A percentile compares a stretch with the other conserved stretches of the same genome.
Conservation (phyloP, 106 monocot species). For the Allium sativum region DNA sequence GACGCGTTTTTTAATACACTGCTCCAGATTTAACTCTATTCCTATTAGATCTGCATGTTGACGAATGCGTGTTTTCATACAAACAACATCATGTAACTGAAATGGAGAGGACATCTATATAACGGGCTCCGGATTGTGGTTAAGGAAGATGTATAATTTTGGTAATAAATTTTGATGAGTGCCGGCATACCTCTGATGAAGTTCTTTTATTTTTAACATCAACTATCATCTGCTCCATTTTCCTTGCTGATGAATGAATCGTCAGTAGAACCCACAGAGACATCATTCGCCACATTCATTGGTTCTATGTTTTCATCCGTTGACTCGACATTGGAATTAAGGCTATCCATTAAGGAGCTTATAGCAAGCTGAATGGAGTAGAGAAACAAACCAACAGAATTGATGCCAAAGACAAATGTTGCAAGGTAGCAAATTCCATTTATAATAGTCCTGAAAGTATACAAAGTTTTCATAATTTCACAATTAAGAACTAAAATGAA, state of each 20-base stretch:
- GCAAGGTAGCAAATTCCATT: conserved; percentile 93
- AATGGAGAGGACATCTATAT: no score
- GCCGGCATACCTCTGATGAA: no score
- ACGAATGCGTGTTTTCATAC: no score
- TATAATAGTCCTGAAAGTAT: conserved; percentile 67
- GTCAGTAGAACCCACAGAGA: conserved; percentile 10
- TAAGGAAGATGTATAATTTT: no score
- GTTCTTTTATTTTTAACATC: background rate
- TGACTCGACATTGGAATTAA: conserved; percentile 12
- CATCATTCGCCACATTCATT: conserved; percentile 10
- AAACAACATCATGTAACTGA: no score
- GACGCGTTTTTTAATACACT: no score
- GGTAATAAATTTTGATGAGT: no score
- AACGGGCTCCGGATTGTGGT: no score
- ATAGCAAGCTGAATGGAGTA: conserved; percentile 73
- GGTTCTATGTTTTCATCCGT: conserved; percentile 9
- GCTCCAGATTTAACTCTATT: no score
- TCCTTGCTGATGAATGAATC: conserved; percentile 21
- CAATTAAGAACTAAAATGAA: no score
- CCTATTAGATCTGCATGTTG: no score
- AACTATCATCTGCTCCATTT: conserved; percentile 26
- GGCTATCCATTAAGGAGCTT: conserved; percentile 35
- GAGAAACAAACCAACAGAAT: conserved; percentile 74
- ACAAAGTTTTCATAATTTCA: background rate
- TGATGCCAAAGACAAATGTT: conserved; percentile 86